A percentile compares a stretch with the other conserved stretches of the same genome.
Evolutionary conservation across 805 yeast genomes (phyloP).

Genomic region (Kodamaea leandrae): DNA sequence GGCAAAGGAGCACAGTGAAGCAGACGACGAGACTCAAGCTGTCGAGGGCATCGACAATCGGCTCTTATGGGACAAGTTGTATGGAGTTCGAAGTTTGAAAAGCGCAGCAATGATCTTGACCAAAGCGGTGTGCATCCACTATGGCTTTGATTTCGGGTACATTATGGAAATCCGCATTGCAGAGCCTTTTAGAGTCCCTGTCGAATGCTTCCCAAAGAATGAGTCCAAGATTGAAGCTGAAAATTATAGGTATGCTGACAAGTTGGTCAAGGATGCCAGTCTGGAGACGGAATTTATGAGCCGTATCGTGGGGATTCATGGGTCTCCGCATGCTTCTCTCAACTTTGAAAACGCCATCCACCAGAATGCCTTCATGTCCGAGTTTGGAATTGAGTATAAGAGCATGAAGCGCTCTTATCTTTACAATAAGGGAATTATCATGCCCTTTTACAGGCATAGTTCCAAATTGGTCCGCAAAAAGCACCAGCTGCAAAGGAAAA

Average conservation of each 20-base stretch:
- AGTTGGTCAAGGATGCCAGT: conserved; percentile 25
- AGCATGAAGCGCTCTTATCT: conserved; percentile 26
- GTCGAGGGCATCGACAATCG: conserved; percentile 20
- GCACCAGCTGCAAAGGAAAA: conserved; percentile 1
- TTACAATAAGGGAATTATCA: conserved; percentile 48
- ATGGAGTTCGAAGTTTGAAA: conserved; percentile 39
- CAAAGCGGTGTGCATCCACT: conserved; percentile 31
- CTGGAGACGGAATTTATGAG: conserved; percentile 36
- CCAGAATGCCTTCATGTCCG: conserved; percentile 46
- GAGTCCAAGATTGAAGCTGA: conserved; percentile 46
- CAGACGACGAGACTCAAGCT: conserved; percentile 7
- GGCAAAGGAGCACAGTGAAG: conserved; percentile 7
- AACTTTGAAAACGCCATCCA: conserved; percentile 40
- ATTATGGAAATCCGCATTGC: conserved; percentile 51
- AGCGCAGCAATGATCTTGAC: conserved; percentile 43
- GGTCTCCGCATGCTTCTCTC: conserved; percentile 18
- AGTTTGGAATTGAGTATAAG: conserved; percentile 49
- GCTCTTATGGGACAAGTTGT: conserved; percentile 34
- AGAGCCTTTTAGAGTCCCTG: conserved; percentile 42
- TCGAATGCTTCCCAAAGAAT: conserved; percentile 43
- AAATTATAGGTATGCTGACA: conserved; percentile 36
- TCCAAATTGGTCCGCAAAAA: conserved; percentile 43
- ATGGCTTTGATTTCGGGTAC: conserved; percentile 44
- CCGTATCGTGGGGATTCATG: conserved; percentile 47
- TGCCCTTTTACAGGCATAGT: conserved; percentile 49